Conservation (phyloP, 306 rosid genomes). For the Vigna hirtella region DNA sequence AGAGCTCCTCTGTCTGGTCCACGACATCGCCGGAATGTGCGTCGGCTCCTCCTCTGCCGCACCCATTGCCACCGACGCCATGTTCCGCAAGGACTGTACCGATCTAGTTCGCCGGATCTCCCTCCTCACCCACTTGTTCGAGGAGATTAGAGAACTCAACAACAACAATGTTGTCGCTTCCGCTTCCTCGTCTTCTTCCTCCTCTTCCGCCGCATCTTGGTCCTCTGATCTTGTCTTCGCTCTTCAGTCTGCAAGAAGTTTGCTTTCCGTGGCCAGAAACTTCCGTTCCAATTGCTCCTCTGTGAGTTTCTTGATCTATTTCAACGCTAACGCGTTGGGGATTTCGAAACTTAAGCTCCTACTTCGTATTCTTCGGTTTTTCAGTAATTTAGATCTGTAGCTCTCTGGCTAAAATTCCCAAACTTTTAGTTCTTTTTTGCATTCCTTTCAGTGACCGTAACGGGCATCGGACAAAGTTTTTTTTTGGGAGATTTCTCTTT, state of each 20-base stretch:
- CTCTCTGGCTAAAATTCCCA: constrained; percentile 7
- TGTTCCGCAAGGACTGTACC: constrained; percentile 81
- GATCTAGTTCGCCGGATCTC: constrained; percentile 98
- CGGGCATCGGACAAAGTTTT: background rate
- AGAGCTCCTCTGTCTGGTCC: constrained; percentile 59
- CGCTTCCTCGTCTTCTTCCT: constrained; percentile 47
- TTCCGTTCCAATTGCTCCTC: constrained; percentile 61
- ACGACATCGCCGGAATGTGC: constrained; percentile 65
- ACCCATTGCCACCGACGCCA: constrained; percentile 42
- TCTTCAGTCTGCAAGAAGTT: constrained; percentile 73
- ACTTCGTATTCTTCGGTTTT: constrained; percentile 10
- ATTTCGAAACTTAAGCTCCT: background rate
- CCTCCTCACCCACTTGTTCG: constrained; percentile 77
- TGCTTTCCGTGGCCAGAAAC: constrained; percentile 60
- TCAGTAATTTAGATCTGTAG: constrained; percentile 44
- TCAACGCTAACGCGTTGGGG: background rate
- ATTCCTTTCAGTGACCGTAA: constrained; percentile 9
- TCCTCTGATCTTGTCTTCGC: constrained; percentile 71
- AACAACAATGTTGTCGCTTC: constrained; percentile 36
- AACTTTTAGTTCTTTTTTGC: background rate
- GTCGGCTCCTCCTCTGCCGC: constrained; percentile 40
- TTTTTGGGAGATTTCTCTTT: background rate
- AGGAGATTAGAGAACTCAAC: constrained; percentile 74
- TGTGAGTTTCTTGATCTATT: constrained; percentile 54
- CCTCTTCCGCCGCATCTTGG: constrained; percentile 53